Conservation (phyloP, 2,329 filamentous ascomycete species). For the Talaromyces sp. region DNA sequence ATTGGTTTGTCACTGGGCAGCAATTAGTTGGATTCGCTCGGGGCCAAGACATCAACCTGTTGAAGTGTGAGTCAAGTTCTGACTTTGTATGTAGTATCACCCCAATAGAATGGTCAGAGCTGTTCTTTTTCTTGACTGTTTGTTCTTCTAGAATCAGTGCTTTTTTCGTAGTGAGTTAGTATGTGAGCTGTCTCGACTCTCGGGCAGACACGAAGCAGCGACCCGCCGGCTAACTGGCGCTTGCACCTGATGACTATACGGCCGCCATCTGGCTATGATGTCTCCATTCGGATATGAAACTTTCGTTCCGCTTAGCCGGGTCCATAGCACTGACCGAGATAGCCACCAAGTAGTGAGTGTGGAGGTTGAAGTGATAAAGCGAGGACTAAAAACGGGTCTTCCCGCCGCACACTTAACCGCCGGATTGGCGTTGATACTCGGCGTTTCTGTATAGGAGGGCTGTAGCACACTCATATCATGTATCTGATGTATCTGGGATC, state of each 20-base stretch:
- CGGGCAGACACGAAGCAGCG: slow-evolving; percentile 19
- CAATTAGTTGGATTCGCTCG: slow-evolving; percentile 5
- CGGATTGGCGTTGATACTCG: background rate
- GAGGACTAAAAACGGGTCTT: slow-evolving; percentile 3
- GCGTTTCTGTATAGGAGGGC: background rate
- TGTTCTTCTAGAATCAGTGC: background rate
- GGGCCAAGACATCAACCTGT: slow-evolving; percentile 5
- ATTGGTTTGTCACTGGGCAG: slow-evolving; percentile 18
- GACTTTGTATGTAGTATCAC: background rate
- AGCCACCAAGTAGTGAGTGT: background rate
- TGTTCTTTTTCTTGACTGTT: background rate
- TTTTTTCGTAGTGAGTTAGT: background rate
- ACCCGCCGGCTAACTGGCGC: slow-evolving; percentile 12
- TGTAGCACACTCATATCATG: background rate
- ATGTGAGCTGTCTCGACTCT: slow-evolving; percentile 11
- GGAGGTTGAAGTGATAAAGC: background rate
- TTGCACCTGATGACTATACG: background rate
- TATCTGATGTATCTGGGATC: no score
- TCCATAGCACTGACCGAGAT: background rate
- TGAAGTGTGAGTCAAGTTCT: slow-evolving; percentile 3
- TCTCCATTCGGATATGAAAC: background rate
- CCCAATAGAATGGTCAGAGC: background rate
- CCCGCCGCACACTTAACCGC: slow-evolving; percentile 3
- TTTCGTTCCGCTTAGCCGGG: slow-evolving; percentile 5
- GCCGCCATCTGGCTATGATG: background rate